phyloP scores from a whole-genome alignment of 2,329 filamentous ascomycete species.

The Cladophialophora immunda region DNA sequence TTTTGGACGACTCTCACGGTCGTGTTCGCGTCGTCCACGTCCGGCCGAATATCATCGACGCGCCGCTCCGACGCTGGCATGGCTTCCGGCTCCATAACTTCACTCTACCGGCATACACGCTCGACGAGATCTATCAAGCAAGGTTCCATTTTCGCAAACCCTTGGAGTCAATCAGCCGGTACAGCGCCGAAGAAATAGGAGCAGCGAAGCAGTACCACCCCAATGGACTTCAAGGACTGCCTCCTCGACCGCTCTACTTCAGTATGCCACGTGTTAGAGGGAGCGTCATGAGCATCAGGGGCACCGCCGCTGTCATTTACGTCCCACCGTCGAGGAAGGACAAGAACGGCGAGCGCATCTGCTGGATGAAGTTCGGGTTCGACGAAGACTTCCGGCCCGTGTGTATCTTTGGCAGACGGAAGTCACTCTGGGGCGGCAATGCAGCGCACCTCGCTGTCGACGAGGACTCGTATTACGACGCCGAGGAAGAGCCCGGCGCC shows the following conservation, averaged over 20 bases:
- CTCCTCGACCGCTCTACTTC: conserved; percentile 24
- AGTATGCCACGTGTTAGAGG: conserved; percentile 20
- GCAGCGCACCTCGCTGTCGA: conserved; percentile 26
- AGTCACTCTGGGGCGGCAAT: conserved; percentile 31
- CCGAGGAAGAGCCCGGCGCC: conserved; percentile 18
- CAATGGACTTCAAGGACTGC: conserved; percentile 19
- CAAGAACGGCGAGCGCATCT: conserved; percentile 28
- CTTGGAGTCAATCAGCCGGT: conserved; percentile 15
- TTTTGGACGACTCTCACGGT: conserved; percentile 22
- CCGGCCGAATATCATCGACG: conserved; percentile 28
- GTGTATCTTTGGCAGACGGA: conserved; percentile 27
- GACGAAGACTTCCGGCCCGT: conserved; percentile 28
- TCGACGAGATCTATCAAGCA: conserved; percentile 17
- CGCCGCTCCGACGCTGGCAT: conserved; percentile 26
- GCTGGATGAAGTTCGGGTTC: conserved; percentile 35
- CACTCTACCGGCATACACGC: conserved; percentile 19
- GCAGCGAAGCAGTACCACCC: conserved; percentile 16
- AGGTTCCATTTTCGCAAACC: conserved; percentile 20
- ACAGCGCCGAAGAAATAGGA: conserved; percentile 22
- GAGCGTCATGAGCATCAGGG: conserved; percentile 11
- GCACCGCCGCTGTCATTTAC: conserved; percentile 24
- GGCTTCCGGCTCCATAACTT: conserved; percentile 29
- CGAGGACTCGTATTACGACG: conserved; percentile 26
- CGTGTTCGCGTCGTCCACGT: conserved; percentile 24
- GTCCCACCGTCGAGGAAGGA: conserved; percentile 18